These are phyloP conservation scores for Sonneratia alba DNA, from an alignment of 345 rosid species.

Conservation along the genomic window DNA sequence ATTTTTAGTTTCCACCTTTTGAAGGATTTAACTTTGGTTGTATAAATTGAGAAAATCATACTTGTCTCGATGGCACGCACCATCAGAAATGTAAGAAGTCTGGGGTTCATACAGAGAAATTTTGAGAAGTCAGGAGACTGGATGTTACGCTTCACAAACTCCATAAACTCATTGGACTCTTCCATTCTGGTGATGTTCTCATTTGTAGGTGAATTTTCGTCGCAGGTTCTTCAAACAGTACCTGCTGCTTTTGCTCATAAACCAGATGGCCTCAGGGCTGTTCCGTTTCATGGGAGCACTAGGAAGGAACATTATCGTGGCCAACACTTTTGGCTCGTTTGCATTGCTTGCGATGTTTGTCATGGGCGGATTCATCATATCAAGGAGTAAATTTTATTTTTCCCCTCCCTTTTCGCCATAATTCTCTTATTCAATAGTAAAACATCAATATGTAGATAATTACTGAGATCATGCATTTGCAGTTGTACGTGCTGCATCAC, in stretches of 20 bases:
- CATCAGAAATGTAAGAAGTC: too few species aligned
- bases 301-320: constrained; percentile 53
- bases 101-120: too few species aligned
- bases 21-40: too few species aligned
- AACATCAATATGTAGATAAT: background rate
- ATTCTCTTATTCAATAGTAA: background rate
- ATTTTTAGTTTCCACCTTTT: too few species aligned
- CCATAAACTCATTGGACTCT: background rate
- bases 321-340: constrained; percentile 51
- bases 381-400: constrained; percentile 26
- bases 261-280: constrained; percentile 52
- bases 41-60: too few species aligned
- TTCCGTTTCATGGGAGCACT: constrained; percentile 46
- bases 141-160: too few species aligned
- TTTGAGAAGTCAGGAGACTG: too few species aligned
- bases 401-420: background rate
- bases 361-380: constrained; percentile 55
- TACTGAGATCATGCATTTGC: background rate
- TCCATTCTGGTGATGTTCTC: background rate
- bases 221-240: constrained; percentile 51
- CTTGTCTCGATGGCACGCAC: too few species aligned
- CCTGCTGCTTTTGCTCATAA: constrained; percentile 29
- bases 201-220: background rate
- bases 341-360: constrained; percentile 31
- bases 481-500: too few species aligned